Percentiles rank a stretch among this genome's conserved stretches.
These are phyloP conservation scores for Pilobolus umbonatus DNA, from an alignment of 192 early-diverging fungal genomes.

Conservation along the genomic window DNA sequence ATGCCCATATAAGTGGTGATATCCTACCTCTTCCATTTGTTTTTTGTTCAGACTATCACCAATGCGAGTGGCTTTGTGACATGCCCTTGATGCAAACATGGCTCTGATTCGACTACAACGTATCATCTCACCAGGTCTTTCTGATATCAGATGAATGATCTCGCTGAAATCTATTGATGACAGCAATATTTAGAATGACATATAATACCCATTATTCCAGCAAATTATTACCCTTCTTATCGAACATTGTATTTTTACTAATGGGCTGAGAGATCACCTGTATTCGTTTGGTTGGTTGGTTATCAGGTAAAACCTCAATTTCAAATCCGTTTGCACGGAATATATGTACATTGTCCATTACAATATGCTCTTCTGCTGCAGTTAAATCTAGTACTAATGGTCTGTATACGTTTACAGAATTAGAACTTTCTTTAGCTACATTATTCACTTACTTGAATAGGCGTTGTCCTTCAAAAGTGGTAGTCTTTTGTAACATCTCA, in stretches of 20 bases:
- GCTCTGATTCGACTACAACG: constrained; percentile 62
- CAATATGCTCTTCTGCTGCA: constrained; percentile 73
- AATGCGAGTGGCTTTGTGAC: constrained; percentile 89
- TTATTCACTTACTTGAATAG: constrained; percentile 51
- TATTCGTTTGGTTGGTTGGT: constrained; percentile 57
- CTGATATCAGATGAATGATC: constrained; percentile 51
- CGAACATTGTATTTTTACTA: constrained; percentile 71
- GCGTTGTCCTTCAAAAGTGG: constrained; percentile 58
- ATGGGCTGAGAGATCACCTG: constrained; percentile 68
- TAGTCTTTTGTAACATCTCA: constrained; percentile 69
- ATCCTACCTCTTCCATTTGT: constrained; percentile 64
- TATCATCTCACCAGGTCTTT: constrained; percentile 49
- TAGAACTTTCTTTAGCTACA: neutral
- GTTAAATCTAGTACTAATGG: constrained; percentile 68
- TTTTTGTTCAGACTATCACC: constrained; percentile 66
- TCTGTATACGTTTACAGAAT: constrained; percentile 31
- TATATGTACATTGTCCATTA: constrained; percentile 66
- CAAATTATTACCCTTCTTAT: constrained; percentile 44
- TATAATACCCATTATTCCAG: neutral
- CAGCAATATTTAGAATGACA: neutral
- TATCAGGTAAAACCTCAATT: constrained; percentile 55
- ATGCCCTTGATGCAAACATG: constrained; percentile 89
- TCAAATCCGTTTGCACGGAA: constrained; percentile 82
- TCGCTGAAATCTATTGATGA: constrained; percentile 63
- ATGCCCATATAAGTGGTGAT: neutral